Evolutionary conservation across 805 yeast genomes (phyloP).

Genomic region (Candida montana): DNA sequence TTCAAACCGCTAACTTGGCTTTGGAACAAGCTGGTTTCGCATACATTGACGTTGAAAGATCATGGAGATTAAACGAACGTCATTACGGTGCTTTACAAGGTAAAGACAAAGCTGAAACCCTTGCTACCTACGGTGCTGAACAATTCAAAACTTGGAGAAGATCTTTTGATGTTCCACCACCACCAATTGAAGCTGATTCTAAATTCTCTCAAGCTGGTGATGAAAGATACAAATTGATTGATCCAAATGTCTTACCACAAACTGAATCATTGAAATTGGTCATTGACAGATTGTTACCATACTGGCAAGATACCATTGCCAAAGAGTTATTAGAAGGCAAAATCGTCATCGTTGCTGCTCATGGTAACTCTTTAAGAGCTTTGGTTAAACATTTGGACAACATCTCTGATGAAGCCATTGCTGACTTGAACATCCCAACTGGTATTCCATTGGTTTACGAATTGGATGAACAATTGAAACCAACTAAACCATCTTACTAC

Average conservation of each 20-base stretch:
- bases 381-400: constrained; percentile 92
- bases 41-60: constrained; percentile 87
- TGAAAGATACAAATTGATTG: constrained; percentile 77
- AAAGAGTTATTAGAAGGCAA: constrained; percentile 78
- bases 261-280: constrained; percentile 94
- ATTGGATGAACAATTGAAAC: constrained; percentile 80
- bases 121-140: constrained; percentile 82
- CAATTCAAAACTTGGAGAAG: constrained; percentile 97
- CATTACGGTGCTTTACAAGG: constrained; percentile 99
- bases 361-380: constrained; percentile 98
- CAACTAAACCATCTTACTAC: constrained; percentile 91
- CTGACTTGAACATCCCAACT: constrained; percentile 94
- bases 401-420: constrained; percentile 87
- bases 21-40: constrained; percentile 82
- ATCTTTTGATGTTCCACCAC: constrained; percentile 95
- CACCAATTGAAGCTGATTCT: constrained; percentile 70
- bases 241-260: constrained; percentile 82
- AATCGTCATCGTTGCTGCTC: constrained; percentile 92
- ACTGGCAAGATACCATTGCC: constrained; percentile 92
- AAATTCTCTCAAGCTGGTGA: constrained; percentile 84
- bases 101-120: constrained; percentile 92
- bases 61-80: constrained; percentile 98
- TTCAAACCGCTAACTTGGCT: constrained; percentile 95
- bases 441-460: constrained; percentile 98
- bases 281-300: constrained; percentile 93